Base-by-base conservation (phyloP, 1,284 basidiomycete genomes). In the Puccinia hordei region DNA sequence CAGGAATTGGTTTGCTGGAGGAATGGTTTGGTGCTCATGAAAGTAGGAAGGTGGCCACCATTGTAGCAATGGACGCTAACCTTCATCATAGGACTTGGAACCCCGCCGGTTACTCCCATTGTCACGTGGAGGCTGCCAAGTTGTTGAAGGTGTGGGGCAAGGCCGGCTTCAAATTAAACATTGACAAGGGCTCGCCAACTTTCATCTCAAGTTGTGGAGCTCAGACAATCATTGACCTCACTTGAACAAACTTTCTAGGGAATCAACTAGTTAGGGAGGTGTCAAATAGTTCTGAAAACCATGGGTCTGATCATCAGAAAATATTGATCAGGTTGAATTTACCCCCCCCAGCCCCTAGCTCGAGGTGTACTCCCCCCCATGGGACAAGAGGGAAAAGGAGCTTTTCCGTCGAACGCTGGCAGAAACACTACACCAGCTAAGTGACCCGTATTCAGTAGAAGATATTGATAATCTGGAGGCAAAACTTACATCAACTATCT, bases 181-280 rank as follows among this genome's bases (percentile, higher is more conserved):
- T 63, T 33, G 59, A 63, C 59, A 2, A n/a, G 8, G 24, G 17
- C 24, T 17, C 17, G 3, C 59, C 59, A 24, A 63, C 9, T 6
- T 63, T 63, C 30, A 63, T 63, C 3, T 63, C 59, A 27, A 33
- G 17, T 17, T 3, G 30, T 6, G 59, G 59, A 2, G 6, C 59
- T 17, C 6, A 17, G 17, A 73, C 72, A 15, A 59, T 53, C 24
- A 73, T 73, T 30, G 33, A 73, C 53, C 33, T 59, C 13, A 24
- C 57, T 0, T 73, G 72, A 51, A n/a, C 30, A 19, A 73, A 59
- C 72, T 63, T 63, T 33, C 24, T 63, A 10, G 30, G n/a, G 2
- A 24, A 13, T 6, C 10, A 63, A 17, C 2, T 27, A 4, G 33
- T 63, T 30, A 2, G 24, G 15, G 30, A 2, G 17, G 59, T 63